Evolutionary conservation across 2,329 filamentous ascomycete species (phyloP).

Genomic region (Aspergillus sp.): DNA sequence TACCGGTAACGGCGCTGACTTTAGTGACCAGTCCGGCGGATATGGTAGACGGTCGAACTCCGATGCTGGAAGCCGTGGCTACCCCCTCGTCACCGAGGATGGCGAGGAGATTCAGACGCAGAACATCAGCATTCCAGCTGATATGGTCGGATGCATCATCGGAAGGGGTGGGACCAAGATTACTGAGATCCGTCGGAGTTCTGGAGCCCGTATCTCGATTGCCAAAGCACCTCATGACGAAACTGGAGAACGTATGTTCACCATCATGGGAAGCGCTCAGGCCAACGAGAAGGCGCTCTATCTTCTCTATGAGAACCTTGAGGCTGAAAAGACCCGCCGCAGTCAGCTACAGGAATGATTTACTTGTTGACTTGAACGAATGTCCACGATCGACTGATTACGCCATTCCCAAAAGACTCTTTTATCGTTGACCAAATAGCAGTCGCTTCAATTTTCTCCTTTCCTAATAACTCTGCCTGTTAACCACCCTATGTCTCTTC

Average conservation of each 20-base stretch:
- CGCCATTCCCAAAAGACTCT: neutral
- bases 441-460: slow-evolving; percentile 8
- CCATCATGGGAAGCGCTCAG: slow-evolving; percentile 91
- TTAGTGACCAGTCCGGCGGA: slow-evolving; percentile 76
- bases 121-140: slow-evolving; percentile 98
- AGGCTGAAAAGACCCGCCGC: slow-evolving; percentile 98
- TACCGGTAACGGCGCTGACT: slow-evolving; percentile 95
- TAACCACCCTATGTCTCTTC: slow-evolving; percentile 20
- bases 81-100: slow-evolving; percentile 88
- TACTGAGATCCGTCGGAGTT: slow-evolving; percentile 96
- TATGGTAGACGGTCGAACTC: slow-evolving; percentile 81
- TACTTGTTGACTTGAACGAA: neutral
- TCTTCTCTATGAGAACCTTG: slow-evolving; percentile 96
- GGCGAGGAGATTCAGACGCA: slow-evolving; percentile 98
- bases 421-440: slow-evolving; percentile 3
- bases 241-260: slow-evolving; percentile 98
- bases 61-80: slow-evolving; percentile 75
- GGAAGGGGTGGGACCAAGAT: slow-evolving; percentile 95
- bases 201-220: slow-evolving; percentile 94
- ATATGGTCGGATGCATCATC: slow-evolving; percentile 99
- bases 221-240: slow-evolving; percentile 97
- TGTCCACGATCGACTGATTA: slow-evolving; percentile 1
- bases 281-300: slow-evolving; percentile 96
- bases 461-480: slow-evolving; percentile 18
- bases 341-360: slow-evolving; percentile 69